A percentile compares a stretch with the other conserved stretches of the same genome.
Evolutionary conservation across 1,284 basidiomycete species (phyloP).

Genomic region (Papiliotrema flavescens): DNA sequence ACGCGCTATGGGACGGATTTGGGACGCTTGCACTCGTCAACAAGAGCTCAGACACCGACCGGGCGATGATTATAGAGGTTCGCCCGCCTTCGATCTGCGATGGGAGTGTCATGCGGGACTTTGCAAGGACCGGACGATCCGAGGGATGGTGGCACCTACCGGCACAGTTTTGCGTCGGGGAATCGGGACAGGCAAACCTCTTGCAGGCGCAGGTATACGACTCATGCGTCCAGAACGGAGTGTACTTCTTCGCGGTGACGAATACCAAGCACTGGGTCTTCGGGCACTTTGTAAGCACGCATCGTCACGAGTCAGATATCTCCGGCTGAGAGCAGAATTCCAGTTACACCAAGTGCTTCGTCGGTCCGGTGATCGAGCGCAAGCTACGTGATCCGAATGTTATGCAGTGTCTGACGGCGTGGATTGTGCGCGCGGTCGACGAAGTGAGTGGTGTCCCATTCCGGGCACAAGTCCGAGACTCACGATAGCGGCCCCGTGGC

Average conservation of each 20-base stretch:
- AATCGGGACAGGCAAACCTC: constrained; percentile 39
- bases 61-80: constrained; percentile 35
- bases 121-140: constrained; percentile 18
- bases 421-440: constrained; percentile 38
- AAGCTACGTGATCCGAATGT: constrained; percentile 33
- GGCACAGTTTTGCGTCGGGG: constrained; percentile 26
- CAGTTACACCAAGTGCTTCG: constrained; percentile 26
- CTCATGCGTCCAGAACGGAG: constrained; percentile 39
- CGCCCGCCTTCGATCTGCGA: constrained; percentile 37
- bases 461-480: background rate
- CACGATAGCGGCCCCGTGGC: background rate
- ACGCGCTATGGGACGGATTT: constrained; percentile 37
- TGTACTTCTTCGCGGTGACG: constrained; percentile 42
- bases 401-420: constrained; percentile 40
- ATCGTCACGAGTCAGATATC: background rate
- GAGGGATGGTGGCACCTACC: constrained; percentile 35
- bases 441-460: constrained; percentile 23
- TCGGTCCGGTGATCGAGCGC: constrained; percentile 34
- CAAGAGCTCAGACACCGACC: constrained; percentile 22
- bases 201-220: constrained; percentile 45
- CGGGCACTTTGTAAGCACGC: constrained; percentile 39
- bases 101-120: constrained; percentile 31
- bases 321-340: constrained; percentile 24
- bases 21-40: constrained; percentile 41
- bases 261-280: constrained; percentile 46